Evolutionary conservation across 352 stramenopile genomes (phyloP), one percentile per base, ranked within the genome.

Genomic region (Blastocystis sp.): DNA sequence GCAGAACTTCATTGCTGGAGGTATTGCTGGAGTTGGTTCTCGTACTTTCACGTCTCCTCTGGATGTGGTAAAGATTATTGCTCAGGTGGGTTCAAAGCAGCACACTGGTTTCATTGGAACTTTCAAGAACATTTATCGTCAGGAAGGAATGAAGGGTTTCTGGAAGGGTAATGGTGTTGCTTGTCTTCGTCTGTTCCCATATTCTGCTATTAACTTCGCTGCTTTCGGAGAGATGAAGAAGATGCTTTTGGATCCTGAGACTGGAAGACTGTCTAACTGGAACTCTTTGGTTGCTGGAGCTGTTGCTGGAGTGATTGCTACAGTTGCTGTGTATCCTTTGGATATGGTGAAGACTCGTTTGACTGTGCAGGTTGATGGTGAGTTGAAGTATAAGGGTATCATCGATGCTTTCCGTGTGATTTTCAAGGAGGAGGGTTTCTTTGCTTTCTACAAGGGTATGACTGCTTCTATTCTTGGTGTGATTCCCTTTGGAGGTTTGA

Each of bases 311-410:
- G 49, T 77, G 39, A 56, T 77, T 27, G 66, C 66, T 37, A 77
- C 73, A 11, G 39, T 51, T 21, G 7, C 56, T n/a, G 73, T 85
- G 39, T 85, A 85, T n/a, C n/a, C n/a, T n/a, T n/a, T n/a, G n/a
- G n/a, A n/a, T n/a, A n/a, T n/a, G n/a, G n/a, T n/a, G n/a, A 85
- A 85, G 66, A 85, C 73, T 27, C 56, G 73, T 80, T n/a, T 85
- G 7, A 85, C 73, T 58, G 51, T 85, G 39, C 73, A 85, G 51
- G 39, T 61, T 27, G 75, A 80, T 19, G 56, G 37, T 37, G 21
- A 85, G 39, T 11, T 27, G 16, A 85, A 85, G 51, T 85, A 85
- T 32, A 85, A 85, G 14, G 73, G 73, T 74, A 85, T 85, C 61
- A 58, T 74, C 24, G 73, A 85, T 66, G 56, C 56, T 29, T 85